Evolutionary conservation across 108 stramenopile genomes (phyloP), one percentile per base, ranked within the genome.

Genomic region (Poteriospumella lacustris): DNA sequence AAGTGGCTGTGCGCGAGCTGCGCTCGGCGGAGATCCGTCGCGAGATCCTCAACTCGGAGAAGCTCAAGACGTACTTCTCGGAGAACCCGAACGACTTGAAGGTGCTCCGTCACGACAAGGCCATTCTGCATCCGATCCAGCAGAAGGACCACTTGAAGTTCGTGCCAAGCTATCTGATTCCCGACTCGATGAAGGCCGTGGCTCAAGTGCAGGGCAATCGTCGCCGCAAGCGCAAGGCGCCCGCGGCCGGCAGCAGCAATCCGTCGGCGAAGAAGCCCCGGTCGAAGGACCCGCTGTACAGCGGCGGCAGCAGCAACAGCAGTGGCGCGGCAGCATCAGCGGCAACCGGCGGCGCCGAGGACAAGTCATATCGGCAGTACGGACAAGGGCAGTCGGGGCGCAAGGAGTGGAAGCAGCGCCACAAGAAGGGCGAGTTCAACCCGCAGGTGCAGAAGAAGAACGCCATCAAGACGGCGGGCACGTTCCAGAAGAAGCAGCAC

Each of bases 161-260:
- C 79, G 88, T 98, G 43, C 97, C 97, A 40, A 91, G 87, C 43
- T 98, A 98, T 81, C 87, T 98, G 84, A 76, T 98, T 28, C 97
- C 97, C 1, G 40, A 88, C 56, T 93, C 93, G 28, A 92, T 97
- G 89, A 87, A 91, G 75, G 92, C 91, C 12, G 93, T 91, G 0
- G 91, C 91, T 31, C 47, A 68, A 90, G 44, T 86, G 64, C 80
- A 89, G 42, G 26, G 68, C 83, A 86, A n/a, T n/a, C n/a, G n/a
- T n/a, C n/a, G n/a, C n/a, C n/a, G n/a, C n/a, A n/a, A n/a, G n/a
- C n/a, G n/a, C n/a, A n/a, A n/a, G n/a, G n/a, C n/a, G n/a, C n/a
- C n/a, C n/a, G n/a, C n/a, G n/a, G n/a, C n/a, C n/a, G n/a, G n/a
- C 68, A 70, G 80, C 80, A 42, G 44, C 40, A 3, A 34, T 67